Conservation (phyloP, 805 yeast genomes). For the Metschnikowia kofuensis region DNA sequence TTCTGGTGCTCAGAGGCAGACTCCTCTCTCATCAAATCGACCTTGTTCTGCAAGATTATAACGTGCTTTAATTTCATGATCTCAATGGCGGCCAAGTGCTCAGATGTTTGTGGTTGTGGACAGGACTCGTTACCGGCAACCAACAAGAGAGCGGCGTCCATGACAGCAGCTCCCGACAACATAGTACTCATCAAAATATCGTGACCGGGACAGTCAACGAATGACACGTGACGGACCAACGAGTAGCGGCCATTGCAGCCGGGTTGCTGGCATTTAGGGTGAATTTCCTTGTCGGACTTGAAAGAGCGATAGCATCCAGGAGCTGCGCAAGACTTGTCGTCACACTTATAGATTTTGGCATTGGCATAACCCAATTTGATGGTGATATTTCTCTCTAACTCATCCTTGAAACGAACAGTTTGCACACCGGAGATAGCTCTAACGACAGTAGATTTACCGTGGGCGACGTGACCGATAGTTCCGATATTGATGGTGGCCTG, state of each 20-base stretch:
- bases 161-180: slow-evolving; percentile 99
- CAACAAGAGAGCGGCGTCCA: slow-evolving; percentile 97
- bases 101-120: slow-evolving; percentile 99
- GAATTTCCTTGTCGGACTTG: slow-evolving; percentile 90
- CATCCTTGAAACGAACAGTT: slow-evolving; percentile 98
- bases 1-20: slow-evolving; percentile 94
- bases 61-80: slow-evolving; percentile 98
- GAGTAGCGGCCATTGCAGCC: slow-evolving; percentile 89
- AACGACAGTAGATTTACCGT: slow-evolving; percentile 91
- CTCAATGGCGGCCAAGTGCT: slow-evolving; percentile 98
- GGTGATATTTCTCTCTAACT: slow-evolving; percentile 97
- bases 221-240: slow-evolving; percentile 93
- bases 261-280: slow-evolving; percentile 85
- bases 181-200: slow-evolving; percentile 99
- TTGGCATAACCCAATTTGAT: slow-evolving; percentile 98
- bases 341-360: slow-evolving; percentile 95
- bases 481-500: slow-evolving; percentile 99
- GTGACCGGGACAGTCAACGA: slow-evolving; percentile 99
- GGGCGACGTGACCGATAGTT: slow-evolving; percentile 95
- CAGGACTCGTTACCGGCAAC: slow-evolving; percentile 99
- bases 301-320: slow-evolving; percentile 95
- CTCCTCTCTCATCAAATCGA: slow-evolving; percentile 97
- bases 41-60: slow-evolving; percentile 94
- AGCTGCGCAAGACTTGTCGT: slow-evolving; percentile 78
- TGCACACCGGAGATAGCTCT: slow-evolving; percentile 98